Percentiles rank a stretch among this genome's conserved stretches.
Conservation (phyloP, 2,329 filamentous ascomycete genomes). For the Knufia petricola region DNA sequence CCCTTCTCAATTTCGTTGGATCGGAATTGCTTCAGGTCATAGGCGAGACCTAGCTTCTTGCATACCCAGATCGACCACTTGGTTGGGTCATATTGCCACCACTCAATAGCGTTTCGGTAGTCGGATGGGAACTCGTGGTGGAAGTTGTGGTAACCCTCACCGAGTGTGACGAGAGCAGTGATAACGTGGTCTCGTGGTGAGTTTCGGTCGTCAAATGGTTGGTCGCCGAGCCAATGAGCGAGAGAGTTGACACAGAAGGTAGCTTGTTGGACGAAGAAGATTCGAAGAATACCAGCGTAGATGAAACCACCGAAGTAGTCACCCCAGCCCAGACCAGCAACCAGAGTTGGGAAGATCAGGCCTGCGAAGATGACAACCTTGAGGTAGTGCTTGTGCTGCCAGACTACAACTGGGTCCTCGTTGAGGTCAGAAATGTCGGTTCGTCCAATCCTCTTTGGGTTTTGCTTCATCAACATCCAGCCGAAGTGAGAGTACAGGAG, state of each 20-base stretch:
- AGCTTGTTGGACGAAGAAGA: slow-evolving; percentile 85
- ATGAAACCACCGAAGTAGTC: slow-evolving; percentile 76
- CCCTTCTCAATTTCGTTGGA: slow-evolving; percentile 89
- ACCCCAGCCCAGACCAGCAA: slow-evolving; percentile 69
- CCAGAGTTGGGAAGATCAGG: slow-evolving; percentile 62
- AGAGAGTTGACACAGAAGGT: slow-evolving; percentile 90
- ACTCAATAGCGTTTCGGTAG: slow-evolving; percentile 84
- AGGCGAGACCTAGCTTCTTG: slow-evolving; percentile 76
- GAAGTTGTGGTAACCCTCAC: slow-evolving; percentile 91
- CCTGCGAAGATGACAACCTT: slow-evolving; percentile 71
- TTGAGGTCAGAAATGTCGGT: slow-evolving; percentile 84
- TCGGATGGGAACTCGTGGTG: slow-evolving; percentile 91
- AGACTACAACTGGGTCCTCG: slow-evolving; percentile 74
- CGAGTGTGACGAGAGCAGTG: slow-evolving; percentile 74
- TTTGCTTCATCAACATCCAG: slow-evolving; percentile 92
- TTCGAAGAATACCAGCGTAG: slow-evolving; percentile 74
- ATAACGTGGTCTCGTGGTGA: slow-evolving; percentile 80
- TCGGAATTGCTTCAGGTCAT: slow-evolving; percentile 83
- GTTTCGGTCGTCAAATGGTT: slow-evolving; percentile 89
- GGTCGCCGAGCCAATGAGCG: slow-evolving; percentile 83
- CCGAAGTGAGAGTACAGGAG: slow-evolving; percentile 74
- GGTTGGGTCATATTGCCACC: slow-evolving; percentile 86
- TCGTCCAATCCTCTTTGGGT: slow-evolving; percentile 77
- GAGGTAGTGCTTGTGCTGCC: slow-evolving; percentile 81
- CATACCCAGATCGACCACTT: slow-evolving; percentile 81